Evolutionary conservation across 2,329 filamentous ascomycete genomes (phyloP), one percentile per base, ranked within the genome.

Genomic region (Apiospora rasikravindrae): DNA sequence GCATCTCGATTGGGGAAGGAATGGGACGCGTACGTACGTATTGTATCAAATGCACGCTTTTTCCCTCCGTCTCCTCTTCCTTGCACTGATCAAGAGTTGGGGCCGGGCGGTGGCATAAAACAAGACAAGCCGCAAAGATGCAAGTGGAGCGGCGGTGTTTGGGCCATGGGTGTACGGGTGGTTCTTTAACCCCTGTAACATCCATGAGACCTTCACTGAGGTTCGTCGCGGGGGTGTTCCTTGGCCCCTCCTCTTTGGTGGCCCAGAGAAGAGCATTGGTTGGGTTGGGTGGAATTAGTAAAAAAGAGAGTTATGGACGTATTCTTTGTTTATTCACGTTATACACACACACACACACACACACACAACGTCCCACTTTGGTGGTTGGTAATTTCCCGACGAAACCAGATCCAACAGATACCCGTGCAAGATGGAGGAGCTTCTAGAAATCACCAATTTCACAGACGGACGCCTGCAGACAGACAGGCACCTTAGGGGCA

Each of bases 381-480:
- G 57, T 64, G 57, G 57, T 64, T 64, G 57, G 57, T 64, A 64
- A 64, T 64, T 64, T 64, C 57, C 57, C 57, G 57, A 64, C 57
- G 57, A 64, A 64, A 64, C 33, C 57, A 64, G 57, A 64, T 40
- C 57, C 57, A 61, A 61, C 53, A 64, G 57, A 64, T 64, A 40
- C 57, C 57, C 57, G 57, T 64, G 57, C 57, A 22, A 64, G 57
- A 64, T 64, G 57, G 57, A 64, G 57, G 57, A 37, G 22, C 57
- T 64, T 40, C 57, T 64, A 64, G 57, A 64, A 64, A 37, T 24
- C 33, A 40, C 29, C 53, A 61, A 61, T 64, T 40, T 64, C 33
- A 40, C 57, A 14, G 33, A 14, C 33, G 57, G 57, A 24, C 3
- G 57, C 6, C 29, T 24, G 49, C 24, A 26, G 10, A 24, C 11